Percentiles rank a stretch among this genome's conserved stretches.
phyloP scores from a whole-genome alignment of 148 eudicot species.

The Camellia granthamiana region DNA sequence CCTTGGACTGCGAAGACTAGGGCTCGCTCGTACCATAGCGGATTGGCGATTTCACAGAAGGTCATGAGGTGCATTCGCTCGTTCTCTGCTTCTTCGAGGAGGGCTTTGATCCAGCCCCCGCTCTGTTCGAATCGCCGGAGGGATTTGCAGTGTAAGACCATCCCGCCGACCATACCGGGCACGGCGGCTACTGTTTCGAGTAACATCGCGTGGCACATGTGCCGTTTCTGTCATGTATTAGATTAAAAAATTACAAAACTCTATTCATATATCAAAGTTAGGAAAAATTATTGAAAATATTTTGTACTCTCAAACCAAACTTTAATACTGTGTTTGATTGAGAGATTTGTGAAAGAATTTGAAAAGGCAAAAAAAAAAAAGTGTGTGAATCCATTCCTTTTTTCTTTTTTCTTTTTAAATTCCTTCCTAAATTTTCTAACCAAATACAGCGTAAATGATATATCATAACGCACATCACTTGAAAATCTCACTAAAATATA shows the following conservation, averaged over 20 bases:
- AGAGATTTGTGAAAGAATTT: no score
- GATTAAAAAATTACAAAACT: no score
- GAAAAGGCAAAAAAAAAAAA: not conserved
- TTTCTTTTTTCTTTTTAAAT: no score
- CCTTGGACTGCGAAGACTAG: constrained; percentile 38
- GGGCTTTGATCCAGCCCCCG: constrained; percentile 44
- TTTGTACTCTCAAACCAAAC: no score
- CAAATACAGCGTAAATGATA: no score
- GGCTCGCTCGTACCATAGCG: constrained; percentile 38
- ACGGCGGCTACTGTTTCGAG: constrained; percentile 22
- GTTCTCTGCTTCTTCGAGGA: constrained; percentile 45
- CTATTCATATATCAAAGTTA: no score
- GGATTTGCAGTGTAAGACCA: constrained; percentile 41
- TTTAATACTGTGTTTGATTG: no score
- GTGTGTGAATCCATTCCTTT: no score
- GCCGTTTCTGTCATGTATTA: constrained; percentile 12
- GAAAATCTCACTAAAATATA: no score
- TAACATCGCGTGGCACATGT: constrained; percentile 24
- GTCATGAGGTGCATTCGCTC: constrained; percentile 50
- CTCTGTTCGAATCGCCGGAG: constrained; percentile 40
- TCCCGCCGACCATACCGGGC: constrained; percentile 21
- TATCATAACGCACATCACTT: no score
- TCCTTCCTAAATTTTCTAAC: no score
- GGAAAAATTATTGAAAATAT: no score
- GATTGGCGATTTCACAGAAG: constrained; percentile 33